These are phyloP conservation scores for Xanthoparmelia taractica DNA, from an alignment of 495 filamentous ascomycete genomes.

Conservation along the genomic window DNA sequence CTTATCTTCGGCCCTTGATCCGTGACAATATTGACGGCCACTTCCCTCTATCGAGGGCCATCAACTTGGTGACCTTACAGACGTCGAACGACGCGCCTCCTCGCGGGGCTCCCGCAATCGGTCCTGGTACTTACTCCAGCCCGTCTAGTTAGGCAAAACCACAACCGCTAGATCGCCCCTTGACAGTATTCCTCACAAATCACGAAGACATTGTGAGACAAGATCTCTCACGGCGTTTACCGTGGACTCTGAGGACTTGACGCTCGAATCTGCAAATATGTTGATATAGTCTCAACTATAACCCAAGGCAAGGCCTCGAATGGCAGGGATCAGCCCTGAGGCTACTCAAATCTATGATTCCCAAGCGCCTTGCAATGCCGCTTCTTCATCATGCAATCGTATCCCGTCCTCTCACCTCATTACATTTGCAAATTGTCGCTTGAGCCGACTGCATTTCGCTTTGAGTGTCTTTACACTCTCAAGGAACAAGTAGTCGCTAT, in stretches of 20 bases:
- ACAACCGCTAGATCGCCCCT: neutral
- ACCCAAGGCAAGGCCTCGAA: neutral
- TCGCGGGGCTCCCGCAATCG: neutral
- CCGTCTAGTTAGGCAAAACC: neutral
- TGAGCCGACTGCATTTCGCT: conserved; percentile 61
- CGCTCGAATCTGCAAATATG: neutral
- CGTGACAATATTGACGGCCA: neutral
- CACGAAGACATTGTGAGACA: neutral
- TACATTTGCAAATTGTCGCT: conserved; percentile 50
- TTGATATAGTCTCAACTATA: neutral
- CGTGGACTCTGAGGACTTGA: neutral
- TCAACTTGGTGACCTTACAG: neutral
- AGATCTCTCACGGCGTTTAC: neutral
- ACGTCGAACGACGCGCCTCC: neutral
- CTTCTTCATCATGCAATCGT: conserved; percentile 1
- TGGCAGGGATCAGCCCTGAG: neutral
- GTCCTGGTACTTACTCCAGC: neutral
- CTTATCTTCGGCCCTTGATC: conserved; percentile 39
- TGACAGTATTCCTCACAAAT: neutral
- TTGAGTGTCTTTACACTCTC: conserved; percentile 79
- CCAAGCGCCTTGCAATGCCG: conserved; percentile 15
- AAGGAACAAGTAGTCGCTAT: conserved; percentile 83
- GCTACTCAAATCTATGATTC: neutral
- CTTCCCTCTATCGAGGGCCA: neutral
- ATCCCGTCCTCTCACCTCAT: conserved; percentile 37